Percentiles rank a stretch among this genome's conserved stretches.
phyloP scores from a whole-genome alignment of 1,284 basidiomycete species.

The Trichosporon coremiiforme region DNA sequence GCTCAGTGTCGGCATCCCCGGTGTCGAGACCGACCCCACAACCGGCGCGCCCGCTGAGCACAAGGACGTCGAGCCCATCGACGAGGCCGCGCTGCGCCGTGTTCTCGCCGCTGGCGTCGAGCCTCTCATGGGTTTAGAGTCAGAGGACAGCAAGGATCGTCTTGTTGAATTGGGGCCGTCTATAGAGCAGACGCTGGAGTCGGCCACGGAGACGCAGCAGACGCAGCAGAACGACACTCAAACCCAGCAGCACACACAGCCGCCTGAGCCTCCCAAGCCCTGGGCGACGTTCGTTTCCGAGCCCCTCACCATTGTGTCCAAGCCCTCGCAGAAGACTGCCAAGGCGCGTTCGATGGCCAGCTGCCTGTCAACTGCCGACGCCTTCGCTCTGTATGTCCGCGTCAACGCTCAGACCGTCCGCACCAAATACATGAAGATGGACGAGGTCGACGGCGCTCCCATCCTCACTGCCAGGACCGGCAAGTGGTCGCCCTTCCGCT shows the following conservation, averaged over 20 bases:
- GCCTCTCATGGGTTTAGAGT: constrained; percentile 22
- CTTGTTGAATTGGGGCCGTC: constrained; percentile 4
- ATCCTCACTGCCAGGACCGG: constrained; percentile 42
- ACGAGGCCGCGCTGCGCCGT: constrained; percentile 23
- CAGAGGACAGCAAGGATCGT: background rate
- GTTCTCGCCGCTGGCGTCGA: constrained; percentile 19
- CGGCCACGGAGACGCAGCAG: background rate
- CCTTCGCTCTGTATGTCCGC: constrained; percentile 93
- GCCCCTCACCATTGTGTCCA: constrained; percentile 91
- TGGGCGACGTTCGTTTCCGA: constrained; percentile 92
- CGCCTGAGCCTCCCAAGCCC: constrained; percentile 42
- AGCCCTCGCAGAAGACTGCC: constrained; percentile 94
- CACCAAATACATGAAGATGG: constrained; percentile 90
- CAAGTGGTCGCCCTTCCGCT: constrained; percentile 51
- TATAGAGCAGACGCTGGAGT: constrained; percentile 2
- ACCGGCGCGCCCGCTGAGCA: background rate
- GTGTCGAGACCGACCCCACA: constrained; percentile 19
- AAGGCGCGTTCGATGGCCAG: constrained; percentile 92
- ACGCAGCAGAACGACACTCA: constrained; percentile 5
- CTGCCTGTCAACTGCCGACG: constrained; percentile 82
- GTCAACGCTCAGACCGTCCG: constrained; percentile 96
- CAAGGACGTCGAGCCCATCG: constrained; percentile 15
- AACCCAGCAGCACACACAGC: background rate
- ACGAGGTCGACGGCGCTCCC: constrained; percentile 34
- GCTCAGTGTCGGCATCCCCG: constrained; percentile 34